Conservation (phyloP, 768 basidiomycete genomes). For the Multifurca ochricompacta region DNA sequence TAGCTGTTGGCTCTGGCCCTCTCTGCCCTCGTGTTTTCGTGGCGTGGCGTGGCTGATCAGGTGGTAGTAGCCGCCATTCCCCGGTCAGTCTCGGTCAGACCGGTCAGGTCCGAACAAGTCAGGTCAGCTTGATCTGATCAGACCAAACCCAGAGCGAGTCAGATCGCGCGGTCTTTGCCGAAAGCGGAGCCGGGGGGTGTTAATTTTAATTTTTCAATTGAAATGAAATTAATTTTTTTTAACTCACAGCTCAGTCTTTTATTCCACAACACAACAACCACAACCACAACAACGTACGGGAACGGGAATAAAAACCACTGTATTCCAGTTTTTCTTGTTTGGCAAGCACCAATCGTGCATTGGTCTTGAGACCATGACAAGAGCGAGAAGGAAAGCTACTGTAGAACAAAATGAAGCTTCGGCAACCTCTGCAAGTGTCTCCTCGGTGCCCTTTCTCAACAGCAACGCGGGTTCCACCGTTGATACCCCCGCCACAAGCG, state of each 20-base stretch:
- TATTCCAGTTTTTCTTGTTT: constrained; percentile 1
- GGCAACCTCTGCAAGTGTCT: constrained; percentile 10
- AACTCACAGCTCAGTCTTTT: background rate
- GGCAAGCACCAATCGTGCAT: background rate
- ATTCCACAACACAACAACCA: too few species aligned
- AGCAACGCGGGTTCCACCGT: constrained; percentile 13
- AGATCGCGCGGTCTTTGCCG: constrained; percentile 7
- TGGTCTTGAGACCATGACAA: background rate
- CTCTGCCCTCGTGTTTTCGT: too few species aligned
- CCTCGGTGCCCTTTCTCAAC: constrained; percentile 13
- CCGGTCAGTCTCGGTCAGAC: background rate
- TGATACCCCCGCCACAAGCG: constrained; percentile 14
- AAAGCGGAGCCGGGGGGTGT: background rate
- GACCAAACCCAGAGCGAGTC: too few species aligned
- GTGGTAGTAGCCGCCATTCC: too few species aligned
- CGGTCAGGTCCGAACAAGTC: background rate
- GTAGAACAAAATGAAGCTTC: constrained; percentile 5
- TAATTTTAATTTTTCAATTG: background rate
- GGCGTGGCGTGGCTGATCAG: too few species aligned
- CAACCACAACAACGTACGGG: too few species aligned
- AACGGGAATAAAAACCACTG: constrained; percentile 11
- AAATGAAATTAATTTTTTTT: too few species aligned
- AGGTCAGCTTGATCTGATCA: too few species aligned
- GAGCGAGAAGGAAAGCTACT: background rate
- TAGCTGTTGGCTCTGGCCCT: too few species aligned